These are phyloP conservation scores for Dactylellina cionopaga DNA, from an alignment of 2,329 filamentous ascomycete genomes.

Conservation along the genomic window DNA sequence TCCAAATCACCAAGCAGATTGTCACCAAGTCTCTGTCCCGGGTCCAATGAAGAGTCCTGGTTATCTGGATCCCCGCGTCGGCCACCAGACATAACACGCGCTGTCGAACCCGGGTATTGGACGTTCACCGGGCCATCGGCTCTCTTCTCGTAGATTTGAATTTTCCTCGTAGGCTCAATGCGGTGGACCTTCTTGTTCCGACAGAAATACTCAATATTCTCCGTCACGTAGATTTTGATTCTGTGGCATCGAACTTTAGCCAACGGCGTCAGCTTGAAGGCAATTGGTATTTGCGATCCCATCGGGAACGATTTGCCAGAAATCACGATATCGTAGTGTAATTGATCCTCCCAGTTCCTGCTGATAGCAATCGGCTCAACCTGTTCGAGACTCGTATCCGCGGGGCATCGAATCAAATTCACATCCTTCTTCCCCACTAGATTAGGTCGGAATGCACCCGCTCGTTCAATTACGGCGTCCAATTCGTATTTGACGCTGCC, in stretches of 20 bases:
- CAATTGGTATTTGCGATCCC: constrained; percentile 86
- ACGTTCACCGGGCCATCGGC: constrained; percentile 80
- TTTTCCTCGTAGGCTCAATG: constrained; percentile 83
- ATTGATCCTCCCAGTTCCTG: constrained; percentile 91
- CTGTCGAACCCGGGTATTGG: constrained; percentile 77
- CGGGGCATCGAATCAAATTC: constrained; percentile 81
- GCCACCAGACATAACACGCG: constrained; percentile 81
- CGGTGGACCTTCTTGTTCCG: constrained; percentile 84
- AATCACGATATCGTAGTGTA: constrained; percentile 95
- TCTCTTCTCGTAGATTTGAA: constrained; percentile 86
- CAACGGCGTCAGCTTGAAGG: constrained; percentile 90
- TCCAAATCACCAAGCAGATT: constrained; percentile 85
- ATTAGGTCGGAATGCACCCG: constrained; percentile 89
- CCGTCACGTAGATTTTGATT: constrained; percentile 89
- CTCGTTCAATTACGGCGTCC: constrained; percentile 83
- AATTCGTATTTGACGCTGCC: constrained; percentile 89
- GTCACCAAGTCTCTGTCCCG: constrained; percentile 59
- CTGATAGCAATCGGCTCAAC: constrained; percentile 94
- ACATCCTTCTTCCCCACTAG: constrained; percentile 84
- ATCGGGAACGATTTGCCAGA: constrained; percentile 94
- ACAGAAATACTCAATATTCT: constrained; percentile 91
- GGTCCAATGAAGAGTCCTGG: constrained; percentile 41
- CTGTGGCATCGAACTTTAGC: constrained; percentile 94
- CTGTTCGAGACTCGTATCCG: constrained; percentile 87
- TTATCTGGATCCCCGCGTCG: constrained; percentile 66